Base-by-base conservation (phyloP, 2,329 filamentous ascomycete species). In the Metarhizium guizhouense region DNA sequence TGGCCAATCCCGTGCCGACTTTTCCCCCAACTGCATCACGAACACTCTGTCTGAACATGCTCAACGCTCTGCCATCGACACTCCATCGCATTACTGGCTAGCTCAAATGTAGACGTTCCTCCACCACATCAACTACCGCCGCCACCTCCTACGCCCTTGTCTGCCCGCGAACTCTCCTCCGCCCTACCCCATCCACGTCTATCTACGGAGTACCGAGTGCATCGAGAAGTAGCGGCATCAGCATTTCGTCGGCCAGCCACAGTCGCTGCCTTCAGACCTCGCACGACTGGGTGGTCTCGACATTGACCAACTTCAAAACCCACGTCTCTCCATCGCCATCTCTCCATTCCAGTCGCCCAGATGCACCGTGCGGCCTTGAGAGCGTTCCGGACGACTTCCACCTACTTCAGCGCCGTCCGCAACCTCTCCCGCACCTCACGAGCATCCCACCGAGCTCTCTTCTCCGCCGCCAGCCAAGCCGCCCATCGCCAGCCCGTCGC, bases 331-430 rank as follows among this genome's bases (percentile, higher is more conserved):
- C 51, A 36, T 47, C 42, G 36, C 8, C 38, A 20, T 8, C 6
- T 29, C 36, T 18, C 14, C 51, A 29, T n/a, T 25, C 38, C 38
- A 20, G 18, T 48, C 59, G 63, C 57, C 64, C 76, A 76, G 75
- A 92, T 92, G 88, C 86, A 86, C 82, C 86, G 85, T 74, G 86
- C 81, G 72, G 81, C 83, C 63, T 73, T 84, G 61, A 81, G 83
- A 76, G 82, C 82, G 66, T 75, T 88, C 70, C 83, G 87, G 76
- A 83, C 84, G 67, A 83, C 82, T 65, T 81, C 84, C 65, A 82
- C 81, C 64, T 81, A 83, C 72, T 82, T 85, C 69, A 80, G 78
- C 66, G 79, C 79, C 65, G 79, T 82, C 70, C 84, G 67, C 67
- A 81, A 79, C 68, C 71, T 85, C 61, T 66, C 76, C 63, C 81